Conservation (phyloP, 768 basidiomycete species). For the Naganishia onofrii region DNA sequence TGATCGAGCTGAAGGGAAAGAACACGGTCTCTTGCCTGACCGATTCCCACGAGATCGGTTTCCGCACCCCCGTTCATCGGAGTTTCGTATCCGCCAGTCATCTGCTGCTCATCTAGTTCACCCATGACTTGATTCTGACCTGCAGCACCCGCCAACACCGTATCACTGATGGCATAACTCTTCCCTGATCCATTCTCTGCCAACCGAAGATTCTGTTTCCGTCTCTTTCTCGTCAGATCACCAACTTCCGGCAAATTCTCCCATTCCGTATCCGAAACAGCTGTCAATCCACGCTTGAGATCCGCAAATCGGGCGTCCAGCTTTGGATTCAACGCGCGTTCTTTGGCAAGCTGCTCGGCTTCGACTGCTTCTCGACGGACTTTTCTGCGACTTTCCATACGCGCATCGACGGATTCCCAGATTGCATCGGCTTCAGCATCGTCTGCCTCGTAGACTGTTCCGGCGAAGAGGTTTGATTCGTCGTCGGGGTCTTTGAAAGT, state of each 20-base stretch:
- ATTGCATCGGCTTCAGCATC: conserved; percentile 97
- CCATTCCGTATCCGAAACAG: conserved; percentile 90
- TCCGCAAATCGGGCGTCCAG: conserved; percentile 95
- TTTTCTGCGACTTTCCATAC: conserved; percentile 82
- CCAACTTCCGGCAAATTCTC: conserved; percentile 92
- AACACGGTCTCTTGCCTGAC: conserved; percentile 92
- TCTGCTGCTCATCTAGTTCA: conserved; percentile 69
- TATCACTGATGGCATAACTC: conserved; percentile 87
- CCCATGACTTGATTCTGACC: conserved; percentile 72
- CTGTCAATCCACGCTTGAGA: conserved; percentile 80
- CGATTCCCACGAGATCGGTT: conserved; percentile 94
- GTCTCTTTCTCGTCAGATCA: conserved; percentile 87
- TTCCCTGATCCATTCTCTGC: conserved; percentile 67
- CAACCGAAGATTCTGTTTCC: conserved; percentile 57
- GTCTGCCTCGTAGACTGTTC: conserved; percentile 92
- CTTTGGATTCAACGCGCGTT: conserved; percentile 84
- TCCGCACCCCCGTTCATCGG: conserved; percentile 70
- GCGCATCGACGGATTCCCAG: conserved; percentile 84
- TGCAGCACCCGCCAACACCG: conserved; percentile 81
- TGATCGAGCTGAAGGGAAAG: conserved; percentile 90
- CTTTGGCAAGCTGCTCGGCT: conserved; percentile 67
- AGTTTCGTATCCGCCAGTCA: conserved; percentile 75
- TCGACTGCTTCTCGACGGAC: conserved; percentile 76
- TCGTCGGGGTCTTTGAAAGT: conserved; percentile 97
- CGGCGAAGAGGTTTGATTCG: conserved; percentile 91